Base-by-base conservation (phyloP, 495 filamentous ascomycete genomes). In the Podospora bellae-mahoneyi region DNA sequence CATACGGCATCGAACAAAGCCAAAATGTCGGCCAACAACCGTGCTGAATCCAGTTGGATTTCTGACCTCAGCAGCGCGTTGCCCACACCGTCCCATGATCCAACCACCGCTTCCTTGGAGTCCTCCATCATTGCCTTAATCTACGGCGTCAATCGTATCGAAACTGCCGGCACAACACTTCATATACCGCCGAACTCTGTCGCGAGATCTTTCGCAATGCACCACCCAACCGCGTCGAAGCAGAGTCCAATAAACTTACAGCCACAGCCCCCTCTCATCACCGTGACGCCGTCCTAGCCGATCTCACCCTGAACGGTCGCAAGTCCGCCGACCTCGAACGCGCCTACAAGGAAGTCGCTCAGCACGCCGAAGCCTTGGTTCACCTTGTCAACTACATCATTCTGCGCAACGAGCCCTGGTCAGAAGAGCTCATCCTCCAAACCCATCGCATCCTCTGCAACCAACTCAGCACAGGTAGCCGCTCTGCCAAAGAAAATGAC, bases 341-440 rank as follows among this genome's bases (percentile, higher is more conserved):
- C 0, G 75, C 74, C 28, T 65, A 73, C 0, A 69, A 68, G 20
- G 78, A 81, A 68, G 67, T 80, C 2, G 69, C 80, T 4, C 77
- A 82, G 19, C 78, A 82, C 56, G 74, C 76, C 18, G 70, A 74
- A 19, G 77, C 80, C 2, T 64, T 78, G 0, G 62, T 53, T 2
- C 76, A 66, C 34, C 66, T 80, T 6, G 73, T 78, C 0, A 64
- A 71, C 7, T 53, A 73, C 7, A 48, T 79, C 9, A 68, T 78
- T 23, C 30, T 77, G 1, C 16, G 65, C 6, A 57, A 65, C 53
- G 1, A 72, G n/a, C 59, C 67, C 9, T 64, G 78, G 16, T 71
- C 70, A 3, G 79, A 82, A 62, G 58, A 69, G 3, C 69, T 81
- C 32, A 68, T 81, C 4, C 71, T 74, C 23, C 48, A 80, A 39